These are phyloP conservation scores for Lasiodiplodia citricola DNA, from an alignment of 2,329 filamentous ascomycete genomes.

Conservation along the genomic window DNA sequence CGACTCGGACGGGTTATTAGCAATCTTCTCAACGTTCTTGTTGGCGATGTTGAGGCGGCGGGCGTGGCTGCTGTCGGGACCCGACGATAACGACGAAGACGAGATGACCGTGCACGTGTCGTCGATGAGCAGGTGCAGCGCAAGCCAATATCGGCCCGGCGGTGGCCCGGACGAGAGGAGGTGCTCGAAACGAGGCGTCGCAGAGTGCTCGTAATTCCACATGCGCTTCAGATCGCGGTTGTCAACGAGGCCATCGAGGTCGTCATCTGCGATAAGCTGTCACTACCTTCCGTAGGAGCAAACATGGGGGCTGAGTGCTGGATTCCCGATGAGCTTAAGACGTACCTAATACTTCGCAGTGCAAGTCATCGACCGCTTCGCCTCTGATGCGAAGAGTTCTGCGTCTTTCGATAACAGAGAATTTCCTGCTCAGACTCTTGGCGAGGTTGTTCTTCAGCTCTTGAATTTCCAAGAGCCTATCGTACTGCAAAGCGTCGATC, in stretches of 20 bases:
- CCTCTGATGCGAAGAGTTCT: constrained; percentile 17
- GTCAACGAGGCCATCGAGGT: constrained; percentile 17
- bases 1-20: constrained; percentile 9
- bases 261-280: constrained; percentile 2
- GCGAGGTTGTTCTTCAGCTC: constrained; percentile 19
- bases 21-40: constrained; percentile 7
- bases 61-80: constrained; percentile 1
- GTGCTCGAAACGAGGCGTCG: constrained; percentile 5
- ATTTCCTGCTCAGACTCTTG: constrained; percentile 20
- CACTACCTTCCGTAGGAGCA: neutral
- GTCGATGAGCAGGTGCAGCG: constrained; percentile 17
- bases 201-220: constrained; percentile 25
- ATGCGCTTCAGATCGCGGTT: constrained; percentile 23
- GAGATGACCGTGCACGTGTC: constrained; percentile 23
- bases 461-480: constrained; percentile 22
- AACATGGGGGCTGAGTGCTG: neutral
- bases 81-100: neutral
- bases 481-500: constrained; percentile 24
- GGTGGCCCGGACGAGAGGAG: neutral
- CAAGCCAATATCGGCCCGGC: constrained; percentile 22
- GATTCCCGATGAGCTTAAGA: neutral
- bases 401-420: constrained; percentile 22
- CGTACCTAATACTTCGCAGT: constrained; percentile 12
- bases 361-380: constrained; percentile 10
- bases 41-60: constrained; percentile 1